Evolutionary conservation across 352 stramenopile species (phyloP).

Genomic region (Phytophthora capsici): DNA sequence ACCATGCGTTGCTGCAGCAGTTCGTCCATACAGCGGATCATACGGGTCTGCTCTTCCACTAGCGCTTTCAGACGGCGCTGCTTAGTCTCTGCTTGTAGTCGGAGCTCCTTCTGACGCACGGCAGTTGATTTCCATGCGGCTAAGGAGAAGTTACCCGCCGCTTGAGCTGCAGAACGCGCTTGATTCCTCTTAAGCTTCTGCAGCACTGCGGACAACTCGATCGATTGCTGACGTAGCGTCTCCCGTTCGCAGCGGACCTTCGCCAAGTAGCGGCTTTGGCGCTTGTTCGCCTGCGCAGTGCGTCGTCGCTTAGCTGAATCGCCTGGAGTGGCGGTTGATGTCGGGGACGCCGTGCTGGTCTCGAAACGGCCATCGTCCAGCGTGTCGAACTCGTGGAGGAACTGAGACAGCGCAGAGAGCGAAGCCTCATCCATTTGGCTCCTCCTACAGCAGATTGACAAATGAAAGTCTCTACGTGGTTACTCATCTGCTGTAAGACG

Average conservation of each 20-base stretch:
- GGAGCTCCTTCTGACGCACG: conserved; percentile 15
- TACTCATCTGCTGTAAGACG: too few relatives aligned
- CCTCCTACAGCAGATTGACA: not conserved
- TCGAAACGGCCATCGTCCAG: not conserved
- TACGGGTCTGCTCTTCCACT: not conserved
- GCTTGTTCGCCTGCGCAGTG: not conserved
- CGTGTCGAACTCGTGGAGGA: conserved; percentile 1
- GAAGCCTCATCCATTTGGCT: conserved; percentile 2
- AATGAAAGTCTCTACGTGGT: not conserved
- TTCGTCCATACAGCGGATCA: conserved; percentile 14
- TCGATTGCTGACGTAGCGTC: not conserved
- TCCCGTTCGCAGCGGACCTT: conserved; percentile 3
- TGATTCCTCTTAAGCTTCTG: not conserved
- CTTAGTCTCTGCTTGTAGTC: conserved; percentile 4
- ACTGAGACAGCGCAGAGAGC: not conserved
- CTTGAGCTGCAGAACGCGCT: not conserved
- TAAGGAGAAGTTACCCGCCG: not conserved
- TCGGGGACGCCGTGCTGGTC: too few relatives aligned
- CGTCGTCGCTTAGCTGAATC: not conserved
- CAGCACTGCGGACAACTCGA: not conserved
- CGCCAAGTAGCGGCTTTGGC: not conserved
- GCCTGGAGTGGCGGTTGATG: too few relatives aligned
- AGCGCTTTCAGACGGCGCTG: conserved; percentile 5
- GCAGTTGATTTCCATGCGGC: conserved; percentile 3
- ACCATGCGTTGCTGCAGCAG: conserved; percentile 3